Evolutionary conservation across 202 grass and related monocot genomes (phyloP).

Genomic region (Carex sylvatica): DNA sequence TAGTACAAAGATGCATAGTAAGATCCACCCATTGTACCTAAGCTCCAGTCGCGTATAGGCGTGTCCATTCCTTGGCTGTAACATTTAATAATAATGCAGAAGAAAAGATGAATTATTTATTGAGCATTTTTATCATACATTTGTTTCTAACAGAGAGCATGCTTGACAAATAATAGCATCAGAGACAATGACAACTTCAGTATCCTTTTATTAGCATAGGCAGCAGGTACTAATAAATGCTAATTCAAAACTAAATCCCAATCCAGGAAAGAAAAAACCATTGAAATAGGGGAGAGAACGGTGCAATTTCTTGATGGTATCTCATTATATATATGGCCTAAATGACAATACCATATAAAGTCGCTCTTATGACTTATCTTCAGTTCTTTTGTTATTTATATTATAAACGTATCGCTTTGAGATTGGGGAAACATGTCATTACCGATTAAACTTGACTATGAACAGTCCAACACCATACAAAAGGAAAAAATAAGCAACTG

Average conservation of each 20-base stretch:
- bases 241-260: neutral
- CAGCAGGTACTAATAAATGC: neutral
- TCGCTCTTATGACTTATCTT: too few relatives aligned
- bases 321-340: too few relatives aligned
- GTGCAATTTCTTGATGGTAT: too few relatives aligned
- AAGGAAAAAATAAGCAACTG: neutral
- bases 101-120: neutral
- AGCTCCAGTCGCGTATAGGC: slow-evolving; percentile 54
- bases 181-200: neutral
- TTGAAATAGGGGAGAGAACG: too few relatives aligned
- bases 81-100: neutral
- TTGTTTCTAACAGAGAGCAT: neutral
- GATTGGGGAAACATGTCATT: too few relatives aligned
- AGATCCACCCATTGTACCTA: slow-evolving; percentile 12
- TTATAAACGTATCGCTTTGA: too few relatives aligned
- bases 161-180: neutral
- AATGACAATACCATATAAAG: too few relatives aligned
- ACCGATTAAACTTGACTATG: neutral
- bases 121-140: neutral
- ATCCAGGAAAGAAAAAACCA: neutral
- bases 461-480: neutral
- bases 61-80: slow-evolving; percentile 86
- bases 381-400: too few relatives aligned
- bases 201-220: neutral
- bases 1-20: neutral